Evolutionary conservation across 768 basidiomycete genomes (phyloP).

Genomic region (Serpula lacrymans): DNA sequence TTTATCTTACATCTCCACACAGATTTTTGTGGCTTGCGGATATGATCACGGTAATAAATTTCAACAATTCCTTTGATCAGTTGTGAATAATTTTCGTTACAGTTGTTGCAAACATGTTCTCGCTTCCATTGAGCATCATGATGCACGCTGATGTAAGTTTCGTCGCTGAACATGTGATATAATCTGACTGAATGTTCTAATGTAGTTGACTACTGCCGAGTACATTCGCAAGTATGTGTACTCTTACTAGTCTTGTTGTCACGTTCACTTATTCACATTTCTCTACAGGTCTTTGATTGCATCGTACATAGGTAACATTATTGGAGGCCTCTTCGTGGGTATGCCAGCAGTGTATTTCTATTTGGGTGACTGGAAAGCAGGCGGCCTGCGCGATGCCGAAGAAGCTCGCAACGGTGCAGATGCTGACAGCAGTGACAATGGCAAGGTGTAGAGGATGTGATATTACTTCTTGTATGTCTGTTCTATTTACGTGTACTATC

Average conservation of each 20-base stretch:
- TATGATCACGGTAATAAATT: constrained; percentile 60
- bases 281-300: constrained; percentile 59
- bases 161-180: constrained; percentile 15
- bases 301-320: constrained; percentile 60
- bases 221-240: constrained; percentile 64
- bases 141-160: constrained; percentile 57
- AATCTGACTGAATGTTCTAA: background rate
- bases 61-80: background rate
- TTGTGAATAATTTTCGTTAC: constrained; percentile 1
- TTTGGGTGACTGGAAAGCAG: constrained; percentile 45
- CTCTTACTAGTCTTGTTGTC: background rate
- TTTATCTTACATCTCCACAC: background rate
- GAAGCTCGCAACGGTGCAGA: constrained; percentile 20
- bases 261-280: background rate
- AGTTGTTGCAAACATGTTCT: constrained; percentile 80
- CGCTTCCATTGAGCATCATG: constrained; percentile 66
- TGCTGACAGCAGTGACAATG: too few relatives aligned
- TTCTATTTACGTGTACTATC: too few relatives aligned
- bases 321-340: constrained; percentile 63
- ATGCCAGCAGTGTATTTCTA: constrained; percentile 65
- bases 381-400: constrained; percentile 39
- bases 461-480: too few relatives aligned
- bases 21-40: constrained; percentile 70
- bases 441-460: too few relatives aligned
- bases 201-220: constrained; percentile 45